Evolutionary conservation across 768 basidiomycete genomes (phyloP), one percentile per base, ranked within the genome.

Genomic region (Boletus bicolor): DNA sequence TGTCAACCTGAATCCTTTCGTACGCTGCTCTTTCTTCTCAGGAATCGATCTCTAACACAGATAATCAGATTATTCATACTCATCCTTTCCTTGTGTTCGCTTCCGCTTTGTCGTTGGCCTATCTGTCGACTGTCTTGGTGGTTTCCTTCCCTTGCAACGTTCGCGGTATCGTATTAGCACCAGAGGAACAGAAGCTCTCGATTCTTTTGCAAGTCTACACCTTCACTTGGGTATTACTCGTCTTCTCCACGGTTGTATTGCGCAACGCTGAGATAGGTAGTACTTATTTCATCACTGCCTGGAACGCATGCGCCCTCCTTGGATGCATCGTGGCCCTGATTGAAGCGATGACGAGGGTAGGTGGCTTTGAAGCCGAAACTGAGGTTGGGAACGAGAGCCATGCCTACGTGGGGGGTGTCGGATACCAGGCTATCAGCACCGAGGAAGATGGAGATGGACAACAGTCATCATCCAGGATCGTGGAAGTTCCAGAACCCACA

Each of bases 1-100:
- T 58, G 61, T 82, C 19, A 71, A 77, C 44, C n/a, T 86, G 41
- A 89, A 89, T 66, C 82, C 84, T 32, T 84, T 82, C 58, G 87
- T 89, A 63, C 63, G 85, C 12, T 48, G 4, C 11, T 4, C 2
- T n/a, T 26, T 28, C 38, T 15, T 24, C 4, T 51, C 14, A 10
- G 7, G 24, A 19, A 28, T 38, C 10, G 14, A 41, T 36, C 26
- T 35, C 54, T 38, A 35, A 61, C 53, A 43, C 11, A 55, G 51
- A 19, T n/a, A 4, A 30, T 41, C 17, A 91, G 89, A 76, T 85
- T 30, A 72, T 83, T 9, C 84, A 91, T 64, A 80, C 85, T 2
- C 77, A 76, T 7, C 79, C 80, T 4, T 78, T 79, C 54, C 63
- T 79, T 14, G 80, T 86, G 14, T 64, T 84, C 12, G 58, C 74